Percentiles rank a stretch among this genome's conserved stretches.
These are phyloP conservation scores for Platanthera guangdongensis DNA, from an alignment of 106 monocot genomes.

Conservation along the genomic window DNA sequence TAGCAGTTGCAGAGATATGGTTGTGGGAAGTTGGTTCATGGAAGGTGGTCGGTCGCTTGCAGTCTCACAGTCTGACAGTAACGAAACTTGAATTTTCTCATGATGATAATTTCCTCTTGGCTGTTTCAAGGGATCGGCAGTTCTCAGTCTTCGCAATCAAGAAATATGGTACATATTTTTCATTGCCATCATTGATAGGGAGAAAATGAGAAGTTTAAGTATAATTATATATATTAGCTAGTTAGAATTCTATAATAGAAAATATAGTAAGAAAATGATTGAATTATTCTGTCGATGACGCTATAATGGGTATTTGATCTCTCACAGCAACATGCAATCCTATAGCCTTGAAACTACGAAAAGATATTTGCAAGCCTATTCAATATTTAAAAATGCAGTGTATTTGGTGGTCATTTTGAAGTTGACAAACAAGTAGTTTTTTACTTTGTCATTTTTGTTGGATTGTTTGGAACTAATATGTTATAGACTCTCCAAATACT, in stretches of 20 bases:
- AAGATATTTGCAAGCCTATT: too few species aligned
- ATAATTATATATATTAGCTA: background rate
- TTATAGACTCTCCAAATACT: too few species aligned
- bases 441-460: too few species aligned
- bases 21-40: constrained; percentile 92
- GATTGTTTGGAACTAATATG: too few species aligned
- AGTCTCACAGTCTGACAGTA: constrained; percentile 81
- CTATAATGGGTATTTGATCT: too few species aligned
- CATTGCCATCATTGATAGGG: background rate
- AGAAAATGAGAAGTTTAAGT: background rate
- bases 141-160: constrained; percentile 70
- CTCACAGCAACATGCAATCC: too few species aligned
- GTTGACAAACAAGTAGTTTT: too few species aligned
- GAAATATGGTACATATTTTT: constrained; percentile 35
- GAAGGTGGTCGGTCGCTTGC: constrained; percentile 83
- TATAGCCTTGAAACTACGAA: too few species aligned
- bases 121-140: constrained; percentile 94
- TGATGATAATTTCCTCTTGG: constrained; percentile 69
- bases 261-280: background rate
- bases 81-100: constrained; percentile 83
- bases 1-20: constrained; percentile 75
- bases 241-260: background rate
- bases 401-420: too few species aligned
- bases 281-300: background rate
- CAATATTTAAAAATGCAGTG: too few species aligned